Evolutionary conservation across 805 yeast species (phyloP).

Genomic region (Ogataea chonburiensis): DNA sequence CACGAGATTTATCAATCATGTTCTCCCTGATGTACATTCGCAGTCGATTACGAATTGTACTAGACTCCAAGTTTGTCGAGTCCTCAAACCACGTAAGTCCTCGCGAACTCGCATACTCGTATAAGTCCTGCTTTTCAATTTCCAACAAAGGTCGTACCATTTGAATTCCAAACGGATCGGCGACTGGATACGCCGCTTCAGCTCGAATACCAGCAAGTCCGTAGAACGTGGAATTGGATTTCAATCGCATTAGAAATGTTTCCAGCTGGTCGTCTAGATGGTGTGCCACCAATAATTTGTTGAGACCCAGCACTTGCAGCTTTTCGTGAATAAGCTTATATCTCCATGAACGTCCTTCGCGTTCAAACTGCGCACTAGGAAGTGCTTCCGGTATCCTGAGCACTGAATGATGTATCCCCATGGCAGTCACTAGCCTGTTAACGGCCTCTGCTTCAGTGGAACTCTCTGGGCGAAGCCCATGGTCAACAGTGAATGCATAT

Average conservation of each 20-base stretch:
- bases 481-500: slow-evolving; percentile 67
- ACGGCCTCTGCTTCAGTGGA: slow-evolving; percentile 48
- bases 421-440: slow-evolving; percentile 13
- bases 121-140: slow-evolving; percentile 43
- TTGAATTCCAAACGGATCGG: slow-evolving; percentile 18
- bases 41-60: slow-evolving; percentile 59
- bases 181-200: slow-evolving; percentile 14
- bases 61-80: slow-evolving; percentile 53
- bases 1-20: slow-evolving; percentile 8
- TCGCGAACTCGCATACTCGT: slow-evolving; percentile 42
- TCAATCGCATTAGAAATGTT: slow-evolving; percentile 58
- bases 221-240: slow-evolving; percentile 43
- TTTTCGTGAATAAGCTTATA: slow-evolving; percentile 42
- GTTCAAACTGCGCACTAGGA: slow-evolving; percentile 39
- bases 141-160: slow-evolving; percentile 54
- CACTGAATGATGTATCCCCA: slow-evolving; percentile 30
- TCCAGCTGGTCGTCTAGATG: slow-evolving; percentile 72
- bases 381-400: slow-evolving; percentile 20
- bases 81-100: slow-evolving; percentile 69
- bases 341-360: slow-evolving; percentile 55
- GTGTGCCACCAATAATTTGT: slow-evolving; percentile 60
- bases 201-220: slow-evolving; percentile 58
- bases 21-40: slow-evolving; percentile 35
- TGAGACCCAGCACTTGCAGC: slow-evolving; percentile 38
- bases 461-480: slow-evolving; percentile 51